Conservation (phyloP, 2,329 filamentous ascomycete genomes). For the Ilyonectria robusta region DNA sequence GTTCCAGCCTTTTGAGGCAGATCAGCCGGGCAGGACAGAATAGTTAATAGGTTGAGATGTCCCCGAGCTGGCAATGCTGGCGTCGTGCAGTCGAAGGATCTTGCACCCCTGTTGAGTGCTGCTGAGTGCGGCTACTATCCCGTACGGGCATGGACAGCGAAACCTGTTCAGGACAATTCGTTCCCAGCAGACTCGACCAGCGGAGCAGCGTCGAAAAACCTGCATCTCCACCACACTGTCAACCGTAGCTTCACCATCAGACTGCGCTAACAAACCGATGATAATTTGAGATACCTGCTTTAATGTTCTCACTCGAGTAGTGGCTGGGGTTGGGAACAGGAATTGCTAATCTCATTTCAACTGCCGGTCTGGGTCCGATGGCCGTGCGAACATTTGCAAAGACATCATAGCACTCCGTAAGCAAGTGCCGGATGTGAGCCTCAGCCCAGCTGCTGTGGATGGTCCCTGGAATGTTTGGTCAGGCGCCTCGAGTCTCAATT, state of each 20-base stretch:
- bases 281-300: not conserved
- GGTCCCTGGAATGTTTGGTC: not conserved
- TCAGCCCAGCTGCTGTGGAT: conserved; percentile 6
- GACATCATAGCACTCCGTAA: not conserved
- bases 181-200: not conserved
- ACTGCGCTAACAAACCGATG: conserved; percentile 8
- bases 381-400: not conserved
- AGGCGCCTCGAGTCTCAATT: not conserved
- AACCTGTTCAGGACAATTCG: not conserved
- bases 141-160: conserved; percentile 11
- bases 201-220: conserved; percentile 7
- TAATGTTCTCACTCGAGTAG: not conserved
- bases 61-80: not conserved
- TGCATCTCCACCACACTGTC: conserved; percentile 3
- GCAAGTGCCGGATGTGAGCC: conserved; percentile 13
- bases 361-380: not conserved
- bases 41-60: conserved; percentile 3
- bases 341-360: not conserved
- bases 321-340: not conserved
- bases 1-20: conserved; percentile 2
- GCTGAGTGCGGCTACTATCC: conserved; percentile 2
- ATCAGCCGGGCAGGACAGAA: not conserved
- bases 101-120: conserved; percentile 18
- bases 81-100: conserved; percentile 4
- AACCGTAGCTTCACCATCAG: not conserved